Conservation (phyloP, 2,329 filamentous ascomycete genomes). For the Nannizziopsis arthrosporioides region DNA sequence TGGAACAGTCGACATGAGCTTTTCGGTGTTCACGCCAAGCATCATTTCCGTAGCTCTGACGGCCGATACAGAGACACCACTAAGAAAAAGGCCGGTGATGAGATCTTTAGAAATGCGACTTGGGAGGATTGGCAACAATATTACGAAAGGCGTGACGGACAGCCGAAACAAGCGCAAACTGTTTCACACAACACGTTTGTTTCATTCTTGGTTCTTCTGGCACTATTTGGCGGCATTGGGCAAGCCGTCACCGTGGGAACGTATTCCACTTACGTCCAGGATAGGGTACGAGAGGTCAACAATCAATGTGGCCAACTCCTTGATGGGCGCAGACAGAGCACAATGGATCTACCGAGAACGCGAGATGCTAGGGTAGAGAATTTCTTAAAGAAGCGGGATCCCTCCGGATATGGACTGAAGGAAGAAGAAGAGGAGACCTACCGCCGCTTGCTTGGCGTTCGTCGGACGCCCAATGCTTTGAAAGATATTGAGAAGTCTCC, state of each 20-base stretch:
- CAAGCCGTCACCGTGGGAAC: slow-evolving; percentile 60
- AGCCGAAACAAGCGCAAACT: slow-evolving; percentile 10
- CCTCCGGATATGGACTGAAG: slow-evolving; percentile 36
- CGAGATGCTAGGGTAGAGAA: slow-evolving; percentile 57
- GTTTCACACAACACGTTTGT: slow-evolving; percentile 73
- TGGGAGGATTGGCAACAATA: slow-evolving; percentile 97
- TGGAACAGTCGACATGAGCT: slow-evolving; percentile 47
- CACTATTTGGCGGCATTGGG: slow-evolving; percentile 57
- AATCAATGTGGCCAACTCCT: slow-evolving; percentile 49
- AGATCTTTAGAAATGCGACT: slow-evolving; percentile 63
- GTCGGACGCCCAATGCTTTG: slow-evolving; percentile 4
- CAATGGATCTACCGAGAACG: slow-evolving; percentile 36
- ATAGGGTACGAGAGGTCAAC: slow-evolving; percentile 54
- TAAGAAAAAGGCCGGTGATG: slow-evolving; percentile 27
- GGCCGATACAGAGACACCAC: slow-evolving; percentile 16
- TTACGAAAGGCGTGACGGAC: slow-evolving; percentile 44
- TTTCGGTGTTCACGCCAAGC: slow-evolving; percentile 14
- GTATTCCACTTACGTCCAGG: slow-evolving; percentile 51
- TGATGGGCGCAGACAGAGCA: slow-evolving; percentile 44
- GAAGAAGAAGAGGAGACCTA: slow-evolving; percentile 35
- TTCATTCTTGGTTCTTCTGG: slow-evolving; percentile 56
- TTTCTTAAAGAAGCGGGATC: slow-evolving; percentile 65
- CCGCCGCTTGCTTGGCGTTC: slow-evolving; percentile 23
- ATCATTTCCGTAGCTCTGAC: background rate
- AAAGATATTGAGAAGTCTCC: slow-evolving; percentile 3